Conservation (phyloP, 345 rosid species). For the Limnanthes douglasii region DNA sequence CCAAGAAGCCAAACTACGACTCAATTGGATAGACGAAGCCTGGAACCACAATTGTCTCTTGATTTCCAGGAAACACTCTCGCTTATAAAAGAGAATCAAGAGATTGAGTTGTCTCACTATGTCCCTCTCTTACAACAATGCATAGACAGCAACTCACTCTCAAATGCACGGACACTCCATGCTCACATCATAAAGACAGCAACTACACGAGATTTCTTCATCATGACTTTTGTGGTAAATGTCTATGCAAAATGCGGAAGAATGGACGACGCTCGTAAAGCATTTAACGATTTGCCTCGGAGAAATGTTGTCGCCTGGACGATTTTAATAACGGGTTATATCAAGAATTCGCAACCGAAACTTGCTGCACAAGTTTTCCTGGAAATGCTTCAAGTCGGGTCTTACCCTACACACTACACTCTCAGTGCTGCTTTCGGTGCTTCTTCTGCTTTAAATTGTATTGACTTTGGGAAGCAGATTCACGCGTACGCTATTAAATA, state of each 20-base stretch:
- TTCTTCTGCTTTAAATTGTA: conserved; percentile 20
- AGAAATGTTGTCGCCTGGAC: conserved; percentile 32
- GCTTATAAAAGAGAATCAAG: conserved; percentile 10
- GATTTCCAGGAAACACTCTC: conserved; percentile 23
- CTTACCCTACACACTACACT: conserved; percentile 31
- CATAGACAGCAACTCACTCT: conserved; percentile 19
- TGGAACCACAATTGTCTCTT: conserved; percentile 9
- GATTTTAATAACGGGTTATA: conserved; percentile 27
- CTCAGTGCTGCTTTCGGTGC: conserved; percentile 32
- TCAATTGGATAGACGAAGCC: conserved; percentile 14
- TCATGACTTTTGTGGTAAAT: conserved; percentile 27
- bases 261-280: conserved; percentile 20
- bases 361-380: conserved; percentile 20
- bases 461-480: conserved; percentile 30
- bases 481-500: conserved; percentile 38
- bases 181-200: conserved; percentile 35
- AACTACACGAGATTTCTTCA: conserved; percentile 15
- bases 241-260: conserved; percentile 36
- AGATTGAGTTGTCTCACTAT: conserved; percentile 18
- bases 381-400: conserved; percentile 26
- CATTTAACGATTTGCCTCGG: conserved; percentile 17
- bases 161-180: conserved; percentile 19
- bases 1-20: conserved; percentile 8
- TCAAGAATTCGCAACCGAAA: conserved; percentile 28
- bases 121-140: conserved; percentile 34